Evolutionary conservation across 495 filamentous ascomycete genomes (phyloP).

Genomic region (Thozetella sp.): DNA sequence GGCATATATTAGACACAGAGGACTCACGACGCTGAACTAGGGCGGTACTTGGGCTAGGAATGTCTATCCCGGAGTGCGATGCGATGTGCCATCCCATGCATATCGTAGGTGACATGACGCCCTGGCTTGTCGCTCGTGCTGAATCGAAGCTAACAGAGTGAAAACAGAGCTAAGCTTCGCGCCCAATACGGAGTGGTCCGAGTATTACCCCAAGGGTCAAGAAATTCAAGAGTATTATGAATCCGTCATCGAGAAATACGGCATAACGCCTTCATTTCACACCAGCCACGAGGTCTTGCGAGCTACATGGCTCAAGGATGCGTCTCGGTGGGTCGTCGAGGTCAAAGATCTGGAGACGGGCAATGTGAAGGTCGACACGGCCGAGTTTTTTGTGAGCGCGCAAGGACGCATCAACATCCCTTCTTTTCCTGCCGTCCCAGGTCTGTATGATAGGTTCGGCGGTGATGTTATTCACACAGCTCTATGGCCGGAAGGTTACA

Average conservation of each 20-base stretch:
- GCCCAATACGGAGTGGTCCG: slow-evolving; percentile 56
- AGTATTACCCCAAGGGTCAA: slow-evolving; percentile 53
- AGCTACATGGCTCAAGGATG: slow-evolving; percentile 49
- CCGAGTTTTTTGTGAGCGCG: slow-evolving; percentile 53
- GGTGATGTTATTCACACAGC: slow-evolving; percentile 56
- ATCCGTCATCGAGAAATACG: slow-evolving; percentile 46
- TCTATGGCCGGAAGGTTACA: slow-evolving; percentile 51
- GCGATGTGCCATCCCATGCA: slow-evolving; percentile 61
- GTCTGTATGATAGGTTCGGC: slow-evolving; percentile 43
- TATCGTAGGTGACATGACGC: slow-evolving; percentile 31
- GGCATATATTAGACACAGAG: background rate
- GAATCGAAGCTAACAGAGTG: slow-evolving; percentile 8
- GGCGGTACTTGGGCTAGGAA: slow-evolving; percentile 60
- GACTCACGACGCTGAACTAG: slow-evolving; percentile 22
- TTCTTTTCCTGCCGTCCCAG: slow-evolving; percentile 53
- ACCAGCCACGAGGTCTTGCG: slow-evolving; percentile 43
- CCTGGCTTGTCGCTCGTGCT: too few relatives aligned
- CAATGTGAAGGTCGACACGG: slow-evolving; percentile 39
- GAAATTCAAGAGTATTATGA: slow-evolving; percentile 63
- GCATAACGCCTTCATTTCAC: slow-evolving; percentile 51
- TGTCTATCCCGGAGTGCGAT: slow-evolving; percentile 22
- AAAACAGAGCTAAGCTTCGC: slow-evolving; percentile 44
- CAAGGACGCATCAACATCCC: slow-evolving; percentile 57
- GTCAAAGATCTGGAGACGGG: slow-evolving; percentile 9
- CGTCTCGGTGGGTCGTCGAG: slow-evolving; percentile 49